A percentile compares a stretch with the other conserved stretches of the same genome.
phyloP scores from a whole-genome alignment of 2,329 filamentous ascomycete species.

The Plectosphaerella cucumerina region DNA sequence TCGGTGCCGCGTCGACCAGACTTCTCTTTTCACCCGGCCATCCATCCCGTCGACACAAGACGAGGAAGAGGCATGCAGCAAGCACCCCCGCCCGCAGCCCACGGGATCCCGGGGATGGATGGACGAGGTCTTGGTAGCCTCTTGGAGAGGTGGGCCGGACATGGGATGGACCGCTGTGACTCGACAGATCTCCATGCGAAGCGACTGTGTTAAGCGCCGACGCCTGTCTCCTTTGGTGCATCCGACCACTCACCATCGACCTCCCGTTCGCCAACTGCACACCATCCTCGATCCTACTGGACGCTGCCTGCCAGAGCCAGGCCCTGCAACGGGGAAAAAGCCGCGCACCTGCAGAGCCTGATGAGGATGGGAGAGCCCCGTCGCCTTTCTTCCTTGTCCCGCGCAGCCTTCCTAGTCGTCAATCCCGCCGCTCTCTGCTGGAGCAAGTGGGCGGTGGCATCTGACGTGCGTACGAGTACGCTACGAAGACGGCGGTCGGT shows the following conservation, averaged over 20 bases:
- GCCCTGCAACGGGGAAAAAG: constrained; percentile 17
- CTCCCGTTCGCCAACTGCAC: constrained; percentile 21
- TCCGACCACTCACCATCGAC: constrained; percentile 27
- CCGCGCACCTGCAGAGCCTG: constrained; percentile 25
- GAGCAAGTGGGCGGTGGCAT: too few relatives aligned
- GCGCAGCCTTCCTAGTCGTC: too few relatives aligned
- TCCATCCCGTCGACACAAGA: too few relatives aligned
- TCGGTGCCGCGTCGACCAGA: neutral
- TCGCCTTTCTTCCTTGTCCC: too few relatives aligned
- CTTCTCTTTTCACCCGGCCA: too few relatives aligned
- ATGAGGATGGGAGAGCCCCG: neutral
- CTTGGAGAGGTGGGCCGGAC: constrained; percentile 2
- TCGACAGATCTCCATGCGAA: constrained; percentile 22
- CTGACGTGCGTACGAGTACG: too few relatives aligned
- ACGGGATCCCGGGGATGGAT: neutral
- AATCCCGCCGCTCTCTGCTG: too few relatives aligned
- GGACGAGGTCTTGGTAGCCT: neutral
- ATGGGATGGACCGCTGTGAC: constrained; percentile 1
- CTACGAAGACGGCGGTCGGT: too few relatives aligned
- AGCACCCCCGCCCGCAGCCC: neutral
- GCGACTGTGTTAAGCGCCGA: constrained; percentile 53
- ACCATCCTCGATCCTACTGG: constrained; percentile 25
- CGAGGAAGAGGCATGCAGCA: neutral
- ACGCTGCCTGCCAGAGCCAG: constrained; percentile 1
- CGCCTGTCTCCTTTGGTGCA: constrained; percentile 47